Evolutionary conservation across 2,329 filamentous ascomycete genomes (phyloP), one percentile per base, ranked within the genome.

Genomic region (Botrytis squamosa): DNA sequence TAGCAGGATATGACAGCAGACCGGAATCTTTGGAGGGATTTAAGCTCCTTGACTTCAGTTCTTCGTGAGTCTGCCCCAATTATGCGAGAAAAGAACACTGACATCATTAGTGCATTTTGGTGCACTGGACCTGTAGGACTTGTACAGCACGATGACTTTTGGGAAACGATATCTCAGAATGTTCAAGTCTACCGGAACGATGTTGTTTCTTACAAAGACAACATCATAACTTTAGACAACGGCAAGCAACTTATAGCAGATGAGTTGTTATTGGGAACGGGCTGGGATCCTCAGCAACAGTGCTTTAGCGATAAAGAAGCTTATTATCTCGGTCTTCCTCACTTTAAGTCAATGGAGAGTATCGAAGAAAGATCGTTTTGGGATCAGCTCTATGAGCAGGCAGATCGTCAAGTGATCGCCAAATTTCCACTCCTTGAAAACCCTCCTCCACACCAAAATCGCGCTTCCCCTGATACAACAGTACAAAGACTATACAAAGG

Each of bases 131-230:
- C 79, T 6, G 77, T 77, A 29, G 79, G 79, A 59, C 76, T 78
- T 38, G 75, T 77, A 29, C 77, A 80, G 68, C 79, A 80, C 59
- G 72, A 75, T 33, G 78, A 80, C 69, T 80, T 80, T 73, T 80
- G 76, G 71, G 73, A 78, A 57, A 76, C 76, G 10, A 76, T 80
- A 44, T 76, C 79, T n/a, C 75, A 79, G 20, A 76, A 78, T 57
- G 55, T 62, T 59, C 68, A 46, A 38, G 46, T 70, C 6, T 44
- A 70, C 33, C 59, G 68, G 20, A 63, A 59, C 8, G 74, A 76
- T 55, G 73, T 81, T 62, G 72, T 75, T 42, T 68, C 60, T 69
- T 67, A 67, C 36, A 55, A 36, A 22, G 36, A 67, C 46, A 44
- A 9, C n/a, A 33, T 33, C 46, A 29, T 67, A 44, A 67, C 46